These are phyloP conservation scores for Wickerhamomyces xylosicus DNA, from an alignment of 805 yeast species.

Conservation along the genomic window DNA sequence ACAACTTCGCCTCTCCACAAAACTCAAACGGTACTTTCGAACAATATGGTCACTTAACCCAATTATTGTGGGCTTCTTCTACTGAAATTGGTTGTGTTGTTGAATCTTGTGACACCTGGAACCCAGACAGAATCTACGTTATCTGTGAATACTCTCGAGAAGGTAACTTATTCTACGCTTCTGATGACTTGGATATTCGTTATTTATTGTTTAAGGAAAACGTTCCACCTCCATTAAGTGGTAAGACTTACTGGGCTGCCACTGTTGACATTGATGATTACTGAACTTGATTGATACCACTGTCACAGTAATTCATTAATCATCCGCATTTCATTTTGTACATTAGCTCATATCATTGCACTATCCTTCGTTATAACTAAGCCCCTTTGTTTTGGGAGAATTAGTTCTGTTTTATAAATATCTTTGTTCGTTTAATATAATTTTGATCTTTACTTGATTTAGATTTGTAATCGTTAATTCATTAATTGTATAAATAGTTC, in stretches of 20 bases:
- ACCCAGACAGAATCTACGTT: constrained; percentile 36
- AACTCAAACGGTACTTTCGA: constrained; percentile 30
- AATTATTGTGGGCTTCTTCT: constrained; percentile 58
- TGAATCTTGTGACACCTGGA: constrained; percentile 7
- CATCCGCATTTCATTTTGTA: neutral
- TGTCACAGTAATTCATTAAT: too few species aligned
- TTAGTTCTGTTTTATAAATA: too few species aligned
- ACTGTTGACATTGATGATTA: neutral
- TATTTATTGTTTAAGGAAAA: constrained; percentile 27
- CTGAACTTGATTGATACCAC: neutral
- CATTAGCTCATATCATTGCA: too few species aligned
- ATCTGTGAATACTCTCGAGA: constrained; percentile 57
- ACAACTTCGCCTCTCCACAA: constrained; percentile 39
- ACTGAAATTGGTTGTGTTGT: constrained; percentile 55
- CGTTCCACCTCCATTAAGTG: constrained; percentile 28
- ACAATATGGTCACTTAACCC: constrained; percentile 67
- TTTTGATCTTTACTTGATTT: too few species aligned
- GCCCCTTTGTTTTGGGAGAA: too few species aligned
- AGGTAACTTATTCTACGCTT: constrained; percentile 34
- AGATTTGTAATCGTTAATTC: too few species aligned
- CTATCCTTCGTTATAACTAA: too few species aligned
- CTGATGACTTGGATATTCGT: constrained; percentile 22
- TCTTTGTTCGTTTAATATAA: too few species aligned
- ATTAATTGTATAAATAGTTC: too few species aligned
- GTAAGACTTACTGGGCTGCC: neutral